Evolutionary conservation across 2,329 filamentous ascomycete genomes (phyloP).

Genomic region (Penicillium sp.): DNA sequence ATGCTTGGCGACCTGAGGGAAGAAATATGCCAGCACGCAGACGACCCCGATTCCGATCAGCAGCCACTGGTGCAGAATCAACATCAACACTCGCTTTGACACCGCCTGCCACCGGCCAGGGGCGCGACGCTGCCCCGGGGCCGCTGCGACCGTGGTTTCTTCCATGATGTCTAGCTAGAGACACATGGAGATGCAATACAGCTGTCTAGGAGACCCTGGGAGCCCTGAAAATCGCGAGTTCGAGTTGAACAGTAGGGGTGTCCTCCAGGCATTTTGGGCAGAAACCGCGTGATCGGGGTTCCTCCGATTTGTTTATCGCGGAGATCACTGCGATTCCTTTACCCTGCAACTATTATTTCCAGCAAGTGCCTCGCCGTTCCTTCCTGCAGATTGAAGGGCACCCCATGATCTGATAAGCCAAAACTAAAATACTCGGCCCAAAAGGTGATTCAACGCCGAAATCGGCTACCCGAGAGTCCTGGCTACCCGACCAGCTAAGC

Average conservation of each 20-base stretch:
- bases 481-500: constrained; percentile 9
- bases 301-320: constrained; percentile 10
- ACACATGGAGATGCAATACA: background rate
- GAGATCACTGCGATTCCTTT: constrained; percentile 12
- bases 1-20: constrained; percentile 49
- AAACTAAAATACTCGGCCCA: background rate
- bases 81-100: constrained; percentile 20
- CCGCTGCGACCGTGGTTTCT: background rate
- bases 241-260: too few relatives aligned
- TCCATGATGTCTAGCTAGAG: constrained; percentile 6
- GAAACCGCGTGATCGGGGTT: constrained; percentile 15
- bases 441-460: constrained; percentile 6
- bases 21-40: constrained; percentile 52
- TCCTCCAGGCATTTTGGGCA: constrained; percentile 2
- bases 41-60: constrained; percentile 57
- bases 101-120: constrained; percentile 8
- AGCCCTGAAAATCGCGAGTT: background rate
- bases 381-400: background rate
- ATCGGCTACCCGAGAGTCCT: constrained; percentile 16
- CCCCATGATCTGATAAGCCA: background rate
- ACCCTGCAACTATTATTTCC: background rate
- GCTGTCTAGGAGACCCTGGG: background rate
- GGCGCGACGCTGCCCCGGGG: background rate
- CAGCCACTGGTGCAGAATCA: constrained; percentile 57
- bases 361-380: background rate